Evolutionary conservation across 768 basidiomycete species (phyloP), one percentile per base, ranked within the genome.

Genomic region (Tulasnella calospora): DNA sequence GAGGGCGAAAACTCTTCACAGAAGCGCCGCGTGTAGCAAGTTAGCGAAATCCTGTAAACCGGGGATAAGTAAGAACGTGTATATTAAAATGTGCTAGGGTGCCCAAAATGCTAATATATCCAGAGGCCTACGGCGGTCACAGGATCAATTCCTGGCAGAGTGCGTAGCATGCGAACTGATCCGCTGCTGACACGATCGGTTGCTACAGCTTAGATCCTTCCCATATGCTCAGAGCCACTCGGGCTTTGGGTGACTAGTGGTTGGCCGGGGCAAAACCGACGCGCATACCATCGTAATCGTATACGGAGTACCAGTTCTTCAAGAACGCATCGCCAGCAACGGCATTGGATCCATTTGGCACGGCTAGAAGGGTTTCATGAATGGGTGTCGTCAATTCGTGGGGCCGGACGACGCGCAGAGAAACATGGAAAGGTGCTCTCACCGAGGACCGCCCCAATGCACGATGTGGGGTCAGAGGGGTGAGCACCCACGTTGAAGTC

Each of bases 401-500:
- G n/a, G n/a, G 51, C 47, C 23, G 1, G 41, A 15, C 41, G 47
- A 19, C 9, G 47, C 21, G 47, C 21, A 21, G 47, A 51, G 23
- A 51, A 51, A 23, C 47, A 51, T 23, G 9, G 9, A 51, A 40
- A 23, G 47, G 47, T 23, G 21, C 47, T 51, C 47, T 51, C 47
- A 51, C 47, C 19, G 21, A 51, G 47, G 5, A 51, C 47, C 3
- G 47, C 47, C 23, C 47, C 47, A 19, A 51, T 51, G 47, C 47
- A 51, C 15, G 47, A 51, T 9, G 47, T 1, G 2, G 47, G 47
- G 23, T 51, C 47, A 19, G 47, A 51, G 10, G 47, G 47, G 9
- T 51, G 47, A 51, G 57, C 55, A 13, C 85, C 85, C 33, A 86
- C 80, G 80, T 84, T 85, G 81, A 80, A 76, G 47, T 40, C 79